A percentile compares a stretch with the other conserved stretches of the same genome.
phyloP scores from a whole-genome alignment of 2,329 filamentous ascomycete species.

The Chrysosporium keratinophilum region DNA sequence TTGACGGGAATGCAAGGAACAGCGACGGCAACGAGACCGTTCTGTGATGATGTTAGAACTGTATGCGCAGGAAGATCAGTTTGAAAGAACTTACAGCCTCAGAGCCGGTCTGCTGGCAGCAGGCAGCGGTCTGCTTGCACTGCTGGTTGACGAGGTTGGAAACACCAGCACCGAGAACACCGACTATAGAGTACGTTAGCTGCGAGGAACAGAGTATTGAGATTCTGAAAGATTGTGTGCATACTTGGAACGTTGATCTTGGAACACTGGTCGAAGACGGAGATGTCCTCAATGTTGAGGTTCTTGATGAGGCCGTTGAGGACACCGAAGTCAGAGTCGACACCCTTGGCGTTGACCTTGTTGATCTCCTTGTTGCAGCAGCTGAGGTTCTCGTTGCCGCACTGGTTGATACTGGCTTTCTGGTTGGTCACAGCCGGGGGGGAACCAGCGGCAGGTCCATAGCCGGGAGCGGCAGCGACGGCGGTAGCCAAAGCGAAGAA shows the following conservation, averaged over 20 bases:
- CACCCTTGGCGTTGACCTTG: constrained; percentile 28
- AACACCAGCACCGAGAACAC: constrained; percentile 23
- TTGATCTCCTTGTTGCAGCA: constrained; percentile 30
- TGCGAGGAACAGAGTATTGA: neutral
- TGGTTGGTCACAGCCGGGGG: constrained; percentile 7
- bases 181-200: constrained; percentile 13
- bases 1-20: constrained; percentile 33
- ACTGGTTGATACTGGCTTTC: constrained; percentile 11
- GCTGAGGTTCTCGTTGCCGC: constrained; percentile 14
- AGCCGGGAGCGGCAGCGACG: constrained; percentile 19
- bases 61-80: neutral
- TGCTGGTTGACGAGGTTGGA: constrained; percentile 15
- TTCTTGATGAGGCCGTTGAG: constrained; percentile 27
- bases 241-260: constrained; percentile 29
- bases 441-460: neutral
- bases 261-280: constrained; percentile 36
- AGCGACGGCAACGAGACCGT: constrained; percentile 27
- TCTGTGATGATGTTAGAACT: constrained; percentile 17
- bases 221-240: constrained; percentile 7
- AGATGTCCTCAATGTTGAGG: constrained; percentile 28
- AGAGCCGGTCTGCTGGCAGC: constrained; percentile 15
- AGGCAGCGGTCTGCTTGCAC: constrained; percentile 16
- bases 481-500: constrained; percentile 36
- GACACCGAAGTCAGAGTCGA: constrained; percentile 27
- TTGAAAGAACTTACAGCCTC: constrained; percentile 13